phyloP scores from a whole-genome alignment of 106 monocot genomes.

The Phalaenopsis equestris region DNA sequence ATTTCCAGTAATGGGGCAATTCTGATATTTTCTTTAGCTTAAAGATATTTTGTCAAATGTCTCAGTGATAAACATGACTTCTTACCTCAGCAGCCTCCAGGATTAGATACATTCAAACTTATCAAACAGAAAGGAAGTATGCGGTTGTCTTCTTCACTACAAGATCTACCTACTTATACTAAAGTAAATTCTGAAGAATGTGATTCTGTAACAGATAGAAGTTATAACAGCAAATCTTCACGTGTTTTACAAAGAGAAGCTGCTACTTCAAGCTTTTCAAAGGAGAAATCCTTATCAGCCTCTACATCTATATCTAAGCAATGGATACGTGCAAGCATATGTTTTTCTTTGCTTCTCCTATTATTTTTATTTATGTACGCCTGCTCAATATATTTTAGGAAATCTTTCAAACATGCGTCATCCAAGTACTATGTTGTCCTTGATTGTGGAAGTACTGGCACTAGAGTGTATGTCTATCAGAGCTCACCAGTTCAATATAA shows the following conservation, averaged over 20 bases:
- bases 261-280: conserved; percentile 61
- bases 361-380: conserved; percentile 31
- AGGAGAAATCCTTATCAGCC: conserved; percentile 49
- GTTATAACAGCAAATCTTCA: conserved; percentile 16
- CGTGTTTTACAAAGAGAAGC: conserved; percentile 52
- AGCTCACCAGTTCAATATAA: conserved; percentile 36
- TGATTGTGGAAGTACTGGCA: conserved; percentile 96
- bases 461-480: conserved; percentile 85
- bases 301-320: conserved; percentile 40
- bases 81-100: background rate
- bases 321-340: conserved; percentile 21
- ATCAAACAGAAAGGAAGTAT: conserved; percentile 25
- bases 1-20: background rate
- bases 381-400: conserved; percentile 35
- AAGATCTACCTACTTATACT: conserved; percentile 55
- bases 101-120: background rate
- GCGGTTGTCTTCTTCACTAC: conserved; percentile 64
- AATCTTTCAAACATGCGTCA: conserved; percentile 27
- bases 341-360: conserved; percentile 26
- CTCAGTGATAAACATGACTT: background rate
- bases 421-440: conserved; percentile 73
- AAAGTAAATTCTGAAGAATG: conserved; percentile 31
- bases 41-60: background rate
- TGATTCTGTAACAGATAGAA: conserved; percentile 33
- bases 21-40: background rate